phyloP scores from a whole-genome alignment of 768 basidiomycete species.

The Cyclocybe aegerita region DNA sequence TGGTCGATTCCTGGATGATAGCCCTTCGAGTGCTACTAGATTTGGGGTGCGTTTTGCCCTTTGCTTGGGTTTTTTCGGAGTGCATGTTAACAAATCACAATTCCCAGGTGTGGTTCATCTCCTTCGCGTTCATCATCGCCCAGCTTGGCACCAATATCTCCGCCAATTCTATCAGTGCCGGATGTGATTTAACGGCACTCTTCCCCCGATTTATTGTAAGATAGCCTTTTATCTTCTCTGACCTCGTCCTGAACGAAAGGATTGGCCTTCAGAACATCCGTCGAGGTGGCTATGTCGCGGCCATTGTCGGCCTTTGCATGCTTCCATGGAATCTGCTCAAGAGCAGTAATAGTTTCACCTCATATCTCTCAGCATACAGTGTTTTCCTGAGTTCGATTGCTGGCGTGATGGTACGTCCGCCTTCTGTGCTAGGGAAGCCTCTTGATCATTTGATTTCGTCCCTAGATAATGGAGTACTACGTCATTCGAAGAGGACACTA shows the following conservation, averaged over 20 bases:
- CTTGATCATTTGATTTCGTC: neutral
- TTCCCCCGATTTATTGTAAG: slow-evolving; percentile 72
- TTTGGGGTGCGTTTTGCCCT: slow-evolving; percentile 48
- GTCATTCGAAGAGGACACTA: slow-evolving; percentile 69
- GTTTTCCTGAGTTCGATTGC: slow-evolving; percentile 82
- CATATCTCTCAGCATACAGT: slow-evolving; percentile 80
- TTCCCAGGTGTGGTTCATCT: slow-evolving; percentile 71
- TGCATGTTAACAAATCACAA: neutral
- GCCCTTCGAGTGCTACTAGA: slow-evolving; percentile 61
- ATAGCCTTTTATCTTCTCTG: slow-evolving; percentile 9
- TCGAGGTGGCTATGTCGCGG: slow-evolving; percentile 82
- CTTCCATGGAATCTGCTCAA: slow-evolving; percentile 78
- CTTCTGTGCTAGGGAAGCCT: neutral
- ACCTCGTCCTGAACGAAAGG: neutral
- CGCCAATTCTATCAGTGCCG: slow-evolving; percentile 81
- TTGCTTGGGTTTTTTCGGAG: neutral
- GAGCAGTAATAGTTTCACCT: slow-evolving; percentile 73
- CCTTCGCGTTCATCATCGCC: slow-evolving; percentile 76
- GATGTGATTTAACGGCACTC: slow-evolving; percentile 80
- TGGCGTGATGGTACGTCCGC: slow-evolving; percentile 64
- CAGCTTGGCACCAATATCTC: slow-evolving; percentile 73
- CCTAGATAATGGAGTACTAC: slow-evolving; percentile 77
- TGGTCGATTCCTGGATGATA: slow-evolving; percentile 63
- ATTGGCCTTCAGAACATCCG: slow-evolving; percentile 62
- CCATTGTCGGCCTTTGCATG: slow-evolving; percentile 73